Evolutionary conservation across 2,329 filamentous ascomycete species (phyloP), one percentile per base, ranked within the genome.

Genomic region (Pseudogymnoascus sp.): DNA sequence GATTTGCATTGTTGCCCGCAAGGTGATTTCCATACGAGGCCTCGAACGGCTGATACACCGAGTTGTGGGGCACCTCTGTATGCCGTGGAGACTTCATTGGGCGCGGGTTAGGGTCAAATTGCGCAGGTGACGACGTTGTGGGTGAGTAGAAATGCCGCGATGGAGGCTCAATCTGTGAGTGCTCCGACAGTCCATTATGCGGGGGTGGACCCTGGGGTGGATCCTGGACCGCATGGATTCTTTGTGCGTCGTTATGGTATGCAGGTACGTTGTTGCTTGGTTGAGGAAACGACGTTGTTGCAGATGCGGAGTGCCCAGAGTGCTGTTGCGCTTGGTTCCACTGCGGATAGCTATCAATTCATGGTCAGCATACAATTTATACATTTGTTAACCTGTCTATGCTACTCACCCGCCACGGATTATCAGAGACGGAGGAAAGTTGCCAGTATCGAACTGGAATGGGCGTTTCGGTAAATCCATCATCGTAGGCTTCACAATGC

Each of bases 21-120:
- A 60, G 59, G 8, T 60, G 16, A 11, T 26, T 60, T 60, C 4
- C 59, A 40, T 40, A 60, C 22, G 59, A 41, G 5, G 59, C 22
- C 40, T 60, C 59, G 12, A 60, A 60, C 5, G 35, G 33, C 19
- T 40, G 59, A 28, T 60, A 60, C 2, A 40, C 5, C 19, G 33
- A 26, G 33, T 8, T 31, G 5, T 31, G 35, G 2, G 59, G 2
- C 16, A 60, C 22, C 24, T 41, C 35, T 3, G 35, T 64, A 64
- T 73, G 72, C 8, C 72, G 65, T 37, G 72, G 72, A 5, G 72
- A 73, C 59, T 73, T 74, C 12, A 70, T 40, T 14, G 72, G 72
- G 12, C 72, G 65, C 6, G 71, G 71, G 56, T 74, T 73, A 43
- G 63, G 69, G 62, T 73, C 71, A 16, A 61, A 60, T 16, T 60